phyloP scores from a whole-genome alignment of 768 basidiomycete genomes.

The Chlorophyllum brunneum region DNA sequence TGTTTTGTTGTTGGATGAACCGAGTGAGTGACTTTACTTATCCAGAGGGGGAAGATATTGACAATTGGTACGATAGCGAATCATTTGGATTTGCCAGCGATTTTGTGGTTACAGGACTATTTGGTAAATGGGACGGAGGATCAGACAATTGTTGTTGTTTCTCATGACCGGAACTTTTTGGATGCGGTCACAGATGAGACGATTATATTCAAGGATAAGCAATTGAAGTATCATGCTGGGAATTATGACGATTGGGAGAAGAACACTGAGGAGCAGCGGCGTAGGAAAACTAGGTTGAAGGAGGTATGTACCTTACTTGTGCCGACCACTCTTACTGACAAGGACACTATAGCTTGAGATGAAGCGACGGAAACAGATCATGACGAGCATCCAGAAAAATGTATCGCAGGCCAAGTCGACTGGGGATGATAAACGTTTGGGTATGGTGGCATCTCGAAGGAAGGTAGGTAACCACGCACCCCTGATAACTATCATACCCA shows the following conservation, averaged over 20 bases:
- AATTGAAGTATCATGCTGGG: conserved; percentile 53
- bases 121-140: conserved; percentile 34
- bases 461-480: conserved; percentile 27
- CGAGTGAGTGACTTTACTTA: conserved; percentile 22
- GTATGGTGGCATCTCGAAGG: conserved; percentile 51
- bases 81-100: conserved; percentile 49
- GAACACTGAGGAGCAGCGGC: conserved; percentile 41
- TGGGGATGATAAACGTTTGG: conserved; percentile 57
- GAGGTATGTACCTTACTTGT: conserved; percentile 22
- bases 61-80: conserved; percentile 31
- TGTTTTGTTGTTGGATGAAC: conserved; percentile 58
- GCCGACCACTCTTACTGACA: background rate
- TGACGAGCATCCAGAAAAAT: conserved; percentile 51
- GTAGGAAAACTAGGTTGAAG: conserved; percentile 40
- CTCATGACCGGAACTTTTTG: conserved; percentile 64
- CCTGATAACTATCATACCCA: background rate
- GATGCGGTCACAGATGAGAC: conserved; percentile 58
- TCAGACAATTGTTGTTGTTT: conserved; percentile 56
- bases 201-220: conserved; percentile 52
- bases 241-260: conserved; percentile 48
- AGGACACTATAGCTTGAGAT: conserved; percentile 24
- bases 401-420: conserved; percentile 48
- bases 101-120: conserved; percentile 52
- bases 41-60: background rate
- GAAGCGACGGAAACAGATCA: conserved; percentile 39